These are phyloP conservation scores for Pseudoneurospora amorphoporcata DNA, from an alignment of 495 filamentous ascomycete genomes.

Conservation along the genomic window DNA sequence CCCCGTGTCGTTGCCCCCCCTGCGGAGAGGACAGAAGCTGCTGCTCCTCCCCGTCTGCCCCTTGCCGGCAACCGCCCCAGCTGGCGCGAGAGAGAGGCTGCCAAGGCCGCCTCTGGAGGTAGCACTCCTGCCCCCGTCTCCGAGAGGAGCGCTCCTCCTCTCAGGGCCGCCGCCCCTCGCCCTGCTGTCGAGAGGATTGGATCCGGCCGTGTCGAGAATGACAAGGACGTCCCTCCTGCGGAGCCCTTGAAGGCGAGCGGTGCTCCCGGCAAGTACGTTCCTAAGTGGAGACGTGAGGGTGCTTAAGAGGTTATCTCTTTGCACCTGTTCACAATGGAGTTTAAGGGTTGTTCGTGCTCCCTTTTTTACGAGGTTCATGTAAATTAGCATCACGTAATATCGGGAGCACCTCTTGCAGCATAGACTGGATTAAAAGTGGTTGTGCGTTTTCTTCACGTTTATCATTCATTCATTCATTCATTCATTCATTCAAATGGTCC, in stretches of 20 bases:
- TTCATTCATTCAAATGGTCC: background rate
- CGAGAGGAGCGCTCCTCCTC: constrained; percentile 14
- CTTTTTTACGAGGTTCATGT: constrained; percentile 16
- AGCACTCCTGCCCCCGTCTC: constrained; percentile 4
- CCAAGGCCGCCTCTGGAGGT: constrained; percentile 34
- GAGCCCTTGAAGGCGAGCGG: constrained; percentile 35
- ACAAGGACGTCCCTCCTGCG: constrained; percentile 15
- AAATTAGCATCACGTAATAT: constrained; percentile 21
- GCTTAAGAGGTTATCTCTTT: constrained; percentile 6
- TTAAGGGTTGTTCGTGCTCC: constrained; percentile 9
- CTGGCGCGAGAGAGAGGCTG: constrained; percentile 82
- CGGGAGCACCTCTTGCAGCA: constrained; percentile 5
- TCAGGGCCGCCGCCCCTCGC: constrained; percentile 17
- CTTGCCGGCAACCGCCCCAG: constrained; percentile 52
- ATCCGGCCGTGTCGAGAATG: constrained; percentile 22
- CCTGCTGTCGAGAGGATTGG: constrained; percentile 19
- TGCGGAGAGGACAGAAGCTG: constrained; percentile 24
- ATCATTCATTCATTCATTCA: background rate
- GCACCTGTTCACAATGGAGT: constrained; percentile 13
- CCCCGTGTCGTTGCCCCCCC: constrained; percentile 9
- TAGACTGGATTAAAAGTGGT: background rate
- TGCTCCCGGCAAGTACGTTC: constrained; percentile 36
- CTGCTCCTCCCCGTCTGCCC: constrained; percentile 56
- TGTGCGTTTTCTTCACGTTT: background rate
- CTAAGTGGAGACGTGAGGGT: constrained; percentile 23